Conservation (phyloP, 225 moss, liverwort and hornwort genomes). For the Anthoceros angustus region DNA sequence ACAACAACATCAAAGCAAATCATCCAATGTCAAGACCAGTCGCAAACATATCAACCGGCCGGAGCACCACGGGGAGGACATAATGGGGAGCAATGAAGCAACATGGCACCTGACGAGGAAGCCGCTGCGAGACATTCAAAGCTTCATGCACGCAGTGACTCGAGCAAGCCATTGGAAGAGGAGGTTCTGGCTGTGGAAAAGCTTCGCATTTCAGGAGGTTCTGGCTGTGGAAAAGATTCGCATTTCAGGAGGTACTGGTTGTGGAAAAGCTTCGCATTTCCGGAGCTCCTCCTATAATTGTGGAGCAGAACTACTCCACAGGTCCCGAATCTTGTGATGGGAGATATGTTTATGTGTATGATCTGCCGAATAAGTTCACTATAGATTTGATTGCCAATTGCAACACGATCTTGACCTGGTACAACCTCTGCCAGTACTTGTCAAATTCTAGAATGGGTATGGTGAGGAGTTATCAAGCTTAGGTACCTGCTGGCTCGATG, state of each 20-base stretch:
- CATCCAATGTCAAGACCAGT: too few relatives aligned
- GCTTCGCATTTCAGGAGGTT: too few relatives aligned
- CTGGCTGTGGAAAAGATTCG: neutral
- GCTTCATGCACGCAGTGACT: too few relatives aligned
- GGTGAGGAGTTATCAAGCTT: conserved; percentile 22
- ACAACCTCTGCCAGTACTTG: conserved; percentile 70
- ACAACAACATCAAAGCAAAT: too few relatives aligned
- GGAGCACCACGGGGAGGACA: too few relatives aligned
- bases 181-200: neutral
- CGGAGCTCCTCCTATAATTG: neutral
- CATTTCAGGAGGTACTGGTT: too few relatives aligned
- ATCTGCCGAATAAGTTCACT: conserved; percentile 67
- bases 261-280: neutral
- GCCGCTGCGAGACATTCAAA: too few relatives aligned
- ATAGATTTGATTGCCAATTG: conserved; percentile 48
- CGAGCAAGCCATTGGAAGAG: too few relatives aligned
- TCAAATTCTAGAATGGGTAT: conserved; percentile 54
- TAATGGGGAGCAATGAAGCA: too few relatives aligned
- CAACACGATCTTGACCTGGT: conserved; percentile 52
- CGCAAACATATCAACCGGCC: too few relatives aligned
- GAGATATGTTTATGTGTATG: conserved; percentile 50
- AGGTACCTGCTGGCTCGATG: conserved; percentile 30
- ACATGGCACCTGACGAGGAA: too few relatives aligned
- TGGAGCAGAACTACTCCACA: too few relatives aligned
- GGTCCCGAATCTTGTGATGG: conserved; percentile 17